phyloP scores from a whole-genome alignment of 352 stramenopile species.

The Hyaloperonospora brassicae region DNA sequence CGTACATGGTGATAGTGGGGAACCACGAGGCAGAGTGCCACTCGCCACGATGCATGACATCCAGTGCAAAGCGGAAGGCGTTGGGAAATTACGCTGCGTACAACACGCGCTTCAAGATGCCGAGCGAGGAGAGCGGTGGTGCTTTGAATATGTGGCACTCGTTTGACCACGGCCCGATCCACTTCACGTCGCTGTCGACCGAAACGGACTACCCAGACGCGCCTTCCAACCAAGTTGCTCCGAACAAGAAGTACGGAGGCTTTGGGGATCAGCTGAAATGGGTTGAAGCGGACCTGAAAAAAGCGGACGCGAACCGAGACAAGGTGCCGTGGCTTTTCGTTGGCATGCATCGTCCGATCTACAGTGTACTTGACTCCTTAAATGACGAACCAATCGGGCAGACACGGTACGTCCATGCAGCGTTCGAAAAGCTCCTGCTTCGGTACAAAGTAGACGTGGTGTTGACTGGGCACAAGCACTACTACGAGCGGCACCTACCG shows the following conservation, averaged over 20 bases:
- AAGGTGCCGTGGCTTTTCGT: constrained; percentile 77
- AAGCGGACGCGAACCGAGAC: constrained; percentile 56
- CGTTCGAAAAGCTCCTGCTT: constrained; percentile 79
- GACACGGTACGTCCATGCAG: constrained; percentile 29
- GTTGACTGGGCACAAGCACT: constrained; percentile 77
- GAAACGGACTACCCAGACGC: constrained; percentile 56
- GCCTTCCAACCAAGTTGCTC: constrained; percentile 21
- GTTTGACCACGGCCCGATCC: constrained; percentile 75
- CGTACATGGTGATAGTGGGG: constrained; percentile 79
- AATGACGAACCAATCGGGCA: background rate
- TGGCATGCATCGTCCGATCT: constrained; percentile 81
- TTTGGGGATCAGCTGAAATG: constrained; percentile 19
- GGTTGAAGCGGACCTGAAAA: constrained; percentile 49
- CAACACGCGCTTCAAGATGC: constrained; percentile 84
- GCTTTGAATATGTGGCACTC: constrained; percentile 85
- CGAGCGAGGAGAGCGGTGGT: constrained; percentile 47
- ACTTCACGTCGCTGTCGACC: constrained; percentile 78
- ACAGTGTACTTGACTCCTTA: constrained; percentile 14
- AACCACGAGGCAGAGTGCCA: constrained; percentile 89
- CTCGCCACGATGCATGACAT: constrained; percentile 49
- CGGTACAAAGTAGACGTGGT: constrained; percentile 85
- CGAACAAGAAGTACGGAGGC: background rate
- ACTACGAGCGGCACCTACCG: constrained; percentile 71
- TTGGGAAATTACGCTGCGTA: constrained; percentile 80
- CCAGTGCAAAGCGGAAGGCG: constrained; percentile 34